Conservation (phyloP, 2,329 filamentous ascomycete genomes). For the Alternaria conjuncta region DNA sequence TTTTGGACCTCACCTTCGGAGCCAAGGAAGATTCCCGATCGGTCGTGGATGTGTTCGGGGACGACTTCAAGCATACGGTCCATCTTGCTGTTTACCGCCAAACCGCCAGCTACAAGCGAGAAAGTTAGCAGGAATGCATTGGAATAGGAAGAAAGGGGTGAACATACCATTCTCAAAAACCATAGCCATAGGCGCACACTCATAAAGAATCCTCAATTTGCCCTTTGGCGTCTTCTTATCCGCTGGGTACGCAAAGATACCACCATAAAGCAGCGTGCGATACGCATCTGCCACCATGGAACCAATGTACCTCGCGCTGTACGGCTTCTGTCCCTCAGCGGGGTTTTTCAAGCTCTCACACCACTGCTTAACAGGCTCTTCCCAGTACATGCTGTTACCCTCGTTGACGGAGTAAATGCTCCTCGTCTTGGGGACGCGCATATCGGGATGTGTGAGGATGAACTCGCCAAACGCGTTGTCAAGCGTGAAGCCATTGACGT, state of each 20-base stretch:
- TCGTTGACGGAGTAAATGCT: constrained; percentile 98
- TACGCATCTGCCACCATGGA: constrained; percentile 99
- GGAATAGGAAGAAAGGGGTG: no score
- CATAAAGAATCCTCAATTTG: constrained; percentile 95
- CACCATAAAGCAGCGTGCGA: constrained; percentile 91
- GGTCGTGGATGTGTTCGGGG: constrained; percentile 92
- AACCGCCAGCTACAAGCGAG: constrained; percentile 73
- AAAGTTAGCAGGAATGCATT: constrained; percentile 17
- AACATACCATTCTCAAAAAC: constrained; percentile 92
- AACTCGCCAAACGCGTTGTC: constrained; percentile 98
- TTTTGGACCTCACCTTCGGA: constrained; percentile 96
- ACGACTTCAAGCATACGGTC: constrained; percentile 85
- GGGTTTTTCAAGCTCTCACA: constrained; percentile 88
- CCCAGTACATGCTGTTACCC: constrained; percentile 97
- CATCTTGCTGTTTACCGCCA: constrained; percentile 92
- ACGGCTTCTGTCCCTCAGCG: constrained; percentile 78
- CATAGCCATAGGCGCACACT: constrained; percentile 99
- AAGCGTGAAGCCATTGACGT: constrained; percentile 96
- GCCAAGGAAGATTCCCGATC: constrained; percentile 94
- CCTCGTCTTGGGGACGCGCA: constrained; percentile 80
- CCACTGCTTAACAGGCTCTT: constrained; percentile 84
- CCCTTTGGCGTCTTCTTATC: constrained; percentile 99
- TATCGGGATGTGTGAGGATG: constrained; percentile 95
- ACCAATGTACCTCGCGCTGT: constrained; percentile 93
- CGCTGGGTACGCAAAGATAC: constrained; percentile 95